Conservation (phyloP, 441 rosid species). For the Daphne laureola region DNA sequence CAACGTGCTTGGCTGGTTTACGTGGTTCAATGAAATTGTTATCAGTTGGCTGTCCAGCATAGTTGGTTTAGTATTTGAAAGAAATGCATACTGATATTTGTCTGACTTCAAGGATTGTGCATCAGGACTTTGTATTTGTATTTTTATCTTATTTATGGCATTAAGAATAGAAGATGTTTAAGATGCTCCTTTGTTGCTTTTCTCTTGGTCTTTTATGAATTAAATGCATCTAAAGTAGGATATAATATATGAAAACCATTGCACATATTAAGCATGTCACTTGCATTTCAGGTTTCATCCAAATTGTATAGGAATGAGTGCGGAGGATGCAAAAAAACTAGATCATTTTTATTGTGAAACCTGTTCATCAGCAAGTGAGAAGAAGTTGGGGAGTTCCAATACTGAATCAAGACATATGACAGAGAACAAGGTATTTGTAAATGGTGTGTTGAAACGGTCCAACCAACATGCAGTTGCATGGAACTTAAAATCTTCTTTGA, state of each 20-base stretch:
- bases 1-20: too few species aligned
- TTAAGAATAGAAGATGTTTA: too few species aligned
- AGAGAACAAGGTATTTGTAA: conserved; percentile 49
- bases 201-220: conserved; percentile 1
- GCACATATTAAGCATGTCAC: conserved; percentile 26
- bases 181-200: neutral
- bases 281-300: conserved; percentile 91
- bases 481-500: neutral
- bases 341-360: conserved; percentile 82
- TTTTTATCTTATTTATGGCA: too few species aligned
- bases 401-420: conserved; percentile 31
- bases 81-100: too few species aligned
- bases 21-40: too few species aligned
- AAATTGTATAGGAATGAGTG: conserved; percentile 80
- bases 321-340: conserved; percentile 68
- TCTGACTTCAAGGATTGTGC: conserved; percentile 1
- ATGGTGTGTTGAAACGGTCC: neutral
- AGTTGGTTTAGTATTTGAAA: too few species aligned
- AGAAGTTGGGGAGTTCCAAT: conserved; percentile 51
- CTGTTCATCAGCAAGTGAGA: conserved; percentile 61
- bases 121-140: neutral
- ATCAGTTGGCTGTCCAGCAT: too few species aligned
- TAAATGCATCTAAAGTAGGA: conserved; percentile 9
- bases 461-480: neutral
- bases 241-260: conserved; percentile 12